Conservation (phyloP, 441 rosid species). For the Croton laevigatus region DNA sequence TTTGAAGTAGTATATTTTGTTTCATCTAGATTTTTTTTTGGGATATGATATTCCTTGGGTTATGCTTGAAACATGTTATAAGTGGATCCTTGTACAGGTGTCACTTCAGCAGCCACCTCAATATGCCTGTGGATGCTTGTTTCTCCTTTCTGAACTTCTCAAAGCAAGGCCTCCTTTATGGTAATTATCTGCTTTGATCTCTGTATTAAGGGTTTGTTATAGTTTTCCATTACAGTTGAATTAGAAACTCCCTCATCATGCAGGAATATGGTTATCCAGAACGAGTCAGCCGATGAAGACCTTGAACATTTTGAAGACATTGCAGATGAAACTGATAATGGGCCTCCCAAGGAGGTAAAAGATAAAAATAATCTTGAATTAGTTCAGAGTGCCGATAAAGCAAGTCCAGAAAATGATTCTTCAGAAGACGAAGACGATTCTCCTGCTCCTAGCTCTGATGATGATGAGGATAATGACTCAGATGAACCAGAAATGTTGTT, state of each 20-base stretch:
- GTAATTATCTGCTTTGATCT: constrained; percentile 32
- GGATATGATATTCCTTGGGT: neutral
- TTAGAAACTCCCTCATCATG: constrained; percentile 12
- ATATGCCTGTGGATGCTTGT: constrained; percentile 90
- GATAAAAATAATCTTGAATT: constrained; percentile 27
- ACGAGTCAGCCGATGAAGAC: constrained; percentile 16
- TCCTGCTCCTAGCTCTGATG: constrained; percentile 50
- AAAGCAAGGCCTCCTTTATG: constrained; percentile 87
- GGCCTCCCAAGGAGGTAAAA: constrained; percentile 28
- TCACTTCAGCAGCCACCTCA: constrained; percentile 96
- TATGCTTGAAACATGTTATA: neutral
- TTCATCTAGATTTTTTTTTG: neutral
- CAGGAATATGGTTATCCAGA: constrained; percentile 67
- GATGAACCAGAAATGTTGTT: constrained; percentile 49
- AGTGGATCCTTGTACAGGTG: constrained; percentile 47
- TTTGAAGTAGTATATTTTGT: neutral
- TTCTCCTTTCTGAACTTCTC: constrained; percentile 91
- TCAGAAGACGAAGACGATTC: constrained; percentile 53
- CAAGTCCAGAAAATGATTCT: constrained; percentile 39
- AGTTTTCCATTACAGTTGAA: neutral
- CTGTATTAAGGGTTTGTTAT: neutral
- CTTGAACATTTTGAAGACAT: constrained; percentile 46
- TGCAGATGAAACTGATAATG: constrained; percentile 59
- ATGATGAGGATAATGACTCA: constrained; percentile 52
- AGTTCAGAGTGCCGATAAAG: constrained; percentile 28